These are phyloP conservation scores for Candida michaelii DNA, from an alignment of 805 yeast species.

Conservation along the genomic window DNA sequence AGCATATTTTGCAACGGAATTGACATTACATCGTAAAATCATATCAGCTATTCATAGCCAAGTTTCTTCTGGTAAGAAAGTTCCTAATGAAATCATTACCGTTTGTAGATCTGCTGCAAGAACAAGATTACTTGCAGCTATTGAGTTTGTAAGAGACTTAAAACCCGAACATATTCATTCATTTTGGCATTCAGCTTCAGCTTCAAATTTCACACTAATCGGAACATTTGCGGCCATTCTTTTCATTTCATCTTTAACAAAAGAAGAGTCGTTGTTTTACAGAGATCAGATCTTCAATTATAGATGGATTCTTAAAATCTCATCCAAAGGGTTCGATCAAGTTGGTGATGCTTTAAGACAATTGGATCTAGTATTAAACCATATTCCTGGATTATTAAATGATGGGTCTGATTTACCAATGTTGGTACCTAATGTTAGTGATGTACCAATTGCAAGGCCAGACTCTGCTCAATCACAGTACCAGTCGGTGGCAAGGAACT, in stretches of 20 bases:
- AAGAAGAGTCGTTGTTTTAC: conserved; percentile 64
- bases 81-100: conserved; percentile 35
- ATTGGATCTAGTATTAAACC: conserved; percentile 68
- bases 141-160: conserved; percentile 72
- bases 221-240: conserved; percentile 87
- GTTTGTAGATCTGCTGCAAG: conserved; percentile 87
- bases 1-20: conserved; percentile 87
- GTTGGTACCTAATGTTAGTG: conserved; percentile 34
- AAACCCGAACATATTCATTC: conserved; percentile 82
- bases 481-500: conserved; percentile 8
- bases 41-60: conserved; percentile 51
- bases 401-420: conserved; percentile 39
- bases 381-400: conserved; percentile 67
- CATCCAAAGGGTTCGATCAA: conserved; percentile 75
- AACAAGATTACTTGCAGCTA: conserved; percentile 77
- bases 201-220: conserved; percentile 75
- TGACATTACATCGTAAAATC: conserved; percentile 79
- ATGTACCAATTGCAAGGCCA: conserved; percentile 15
- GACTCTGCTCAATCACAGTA: conserved; percentile 15
- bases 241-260: conserved; percentile 60
- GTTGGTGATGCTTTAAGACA: conserved; percentile 71
- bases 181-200: conserved; percentile 85
- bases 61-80: conserved; percentile 28
- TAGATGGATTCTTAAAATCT: conserved; percentile 71
- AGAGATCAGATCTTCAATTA: conserved; percentile 72